Percentiles rank a stretch among this genome's conserved stretches.
Conservation (phyloP, 208 protist genomes). For the Porcisia deanei region DNA sequence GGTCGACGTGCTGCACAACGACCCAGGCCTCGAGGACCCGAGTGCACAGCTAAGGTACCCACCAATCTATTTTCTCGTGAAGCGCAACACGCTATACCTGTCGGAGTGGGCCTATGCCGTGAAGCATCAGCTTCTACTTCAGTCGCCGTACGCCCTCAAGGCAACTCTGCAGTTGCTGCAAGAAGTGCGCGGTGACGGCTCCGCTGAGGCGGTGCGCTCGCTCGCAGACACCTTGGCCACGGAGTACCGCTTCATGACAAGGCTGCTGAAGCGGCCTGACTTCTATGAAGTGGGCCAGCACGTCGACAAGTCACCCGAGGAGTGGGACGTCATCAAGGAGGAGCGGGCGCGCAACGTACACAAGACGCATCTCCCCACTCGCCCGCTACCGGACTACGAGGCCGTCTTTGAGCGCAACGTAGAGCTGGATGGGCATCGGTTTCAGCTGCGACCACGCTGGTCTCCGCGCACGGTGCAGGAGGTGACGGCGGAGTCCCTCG, state of each 20-base stretch:
- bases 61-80: conserved; percentile 89
- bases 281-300: conserved; percentile 85
- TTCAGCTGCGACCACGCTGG: conserved; percentile 84
- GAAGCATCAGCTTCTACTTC: conserved; percentile 87
- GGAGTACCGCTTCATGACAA: conserved; percentile 76
- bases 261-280: conserved; percentile 71
- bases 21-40: conserved; percentile 86
- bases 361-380: conserved; percentile 57
- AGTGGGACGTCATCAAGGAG: conserved; percentile 65
- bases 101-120: conserved; percentile 92
- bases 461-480: conserved; percentile 77
- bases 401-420: conserved; percentile 86
- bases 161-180: conserved; percentile 70
- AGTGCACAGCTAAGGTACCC: conserved; percentile 61
- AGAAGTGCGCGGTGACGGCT: conserved; percentile 83
- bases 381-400: conserved; percentile 78
- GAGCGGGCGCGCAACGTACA: conserved; percentile 65
- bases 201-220: conserved; percentile 54
- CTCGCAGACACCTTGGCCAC: conserved; percentile 71
- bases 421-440: conserved; percentile 75
- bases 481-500: conserved; percentile 46
- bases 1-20: conserved; percentile 70
- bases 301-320: conserved; percentile 61
- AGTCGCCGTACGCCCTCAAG: conserved; percentile 86
- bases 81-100: conserved; percentile 76